Percentiles rank a stretch among this genome's conserved stretches.
These are phyloP conservation scores for Eucalyptus decipiens DNA, from an alignment of 345 rosid species.

Conservation along the genomic window DNA sequence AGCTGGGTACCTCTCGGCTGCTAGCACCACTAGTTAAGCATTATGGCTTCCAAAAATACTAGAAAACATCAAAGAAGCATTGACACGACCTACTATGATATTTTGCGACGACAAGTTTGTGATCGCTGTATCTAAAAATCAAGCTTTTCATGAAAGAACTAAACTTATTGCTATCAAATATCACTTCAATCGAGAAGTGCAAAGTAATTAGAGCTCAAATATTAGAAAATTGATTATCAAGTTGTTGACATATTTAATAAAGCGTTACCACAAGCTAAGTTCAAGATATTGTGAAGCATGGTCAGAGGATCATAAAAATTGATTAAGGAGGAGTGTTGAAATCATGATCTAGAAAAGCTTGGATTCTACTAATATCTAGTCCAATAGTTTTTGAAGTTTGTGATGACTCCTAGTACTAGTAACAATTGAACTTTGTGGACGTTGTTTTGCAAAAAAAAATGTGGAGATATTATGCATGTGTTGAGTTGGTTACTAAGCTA, in stretches of 20 bases:
- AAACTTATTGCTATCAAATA: neutral
- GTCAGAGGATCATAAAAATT: neutral
- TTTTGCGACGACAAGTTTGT: fast-evolving
- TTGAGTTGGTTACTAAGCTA: too few relatives aligned
- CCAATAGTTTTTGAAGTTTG: neutral
- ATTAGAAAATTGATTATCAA: too few relatives aligned
- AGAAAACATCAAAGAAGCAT: neutral
- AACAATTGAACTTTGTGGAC: too few relatives aligned
- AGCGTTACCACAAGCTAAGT: neutral
- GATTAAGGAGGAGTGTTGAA: neutral
- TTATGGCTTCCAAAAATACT: neutral
- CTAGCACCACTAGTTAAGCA: neutral
- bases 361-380: neutral
- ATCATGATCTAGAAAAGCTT: neutral
- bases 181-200: too few relatives aligned
- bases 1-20: fast-evolving
- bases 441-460: too few relatives aligned
- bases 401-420: neutral
- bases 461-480: too few relatives aligned
- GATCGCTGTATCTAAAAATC: neutral
- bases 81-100: neutral
- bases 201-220: too few relatives aligned
- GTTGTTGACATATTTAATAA: neutral
- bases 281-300: neutral
- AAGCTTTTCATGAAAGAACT: neutral